phyloP scores from a whole-genome alignment of 2,329 filamentous ascomycete genomes.

The Atkinsonella hypoxylon region DNA sequence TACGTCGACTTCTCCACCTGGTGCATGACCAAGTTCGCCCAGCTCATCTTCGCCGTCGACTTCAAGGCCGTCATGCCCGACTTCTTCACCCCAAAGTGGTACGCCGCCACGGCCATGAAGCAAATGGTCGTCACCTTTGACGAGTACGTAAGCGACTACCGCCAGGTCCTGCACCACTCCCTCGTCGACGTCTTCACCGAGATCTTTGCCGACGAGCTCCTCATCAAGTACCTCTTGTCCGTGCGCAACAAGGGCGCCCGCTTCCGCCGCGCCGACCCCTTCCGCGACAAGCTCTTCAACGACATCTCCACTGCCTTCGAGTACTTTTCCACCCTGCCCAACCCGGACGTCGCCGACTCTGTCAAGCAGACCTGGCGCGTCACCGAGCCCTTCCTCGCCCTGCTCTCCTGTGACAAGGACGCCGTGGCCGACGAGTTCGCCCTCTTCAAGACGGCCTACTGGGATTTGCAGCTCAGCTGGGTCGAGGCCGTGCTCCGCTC shows the following conservation, averaged over 20 bases:
- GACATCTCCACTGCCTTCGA: slow-evolving; percentile 84
- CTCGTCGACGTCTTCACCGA: slow-evolving; percentile 87
- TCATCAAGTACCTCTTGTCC: slow-evolving; percentile 70
- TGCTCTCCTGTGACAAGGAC: slow-evolving; percentile 67
- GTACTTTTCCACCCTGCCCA: slow-evolving; percentile 66
- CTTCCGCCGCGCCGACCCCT: slow-evolving; percentile 77
- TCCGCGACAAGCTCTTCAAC: slow-evolving; percentile 85
- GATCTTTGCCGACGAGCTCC: slow-evolving; percentile 82
- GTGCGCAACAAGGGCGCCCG: slow-evolving; percentile 86
- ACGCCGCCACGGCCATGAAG: slow-evolving; percentile 73
- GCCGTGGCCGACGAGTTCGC: slow-evolving; percentile 68
- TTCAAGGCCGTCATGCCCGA: slow-evolving; percentile 73
- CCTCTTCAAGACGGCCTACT: slow-evolving; percentile 73
- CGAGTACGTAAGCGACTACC: slow-evolving; percentile 87
- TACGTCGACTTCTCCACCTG: slow-evolving; percentile 93
- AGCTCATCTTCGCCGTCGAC: slow-evolving; percentile 82
- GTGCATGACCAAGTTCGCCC: slow-evolving; percentile 78
- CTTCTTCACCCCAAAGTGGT: slow-evolving; percentile 90
- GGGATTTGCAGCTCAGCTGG: slow-evolving; percentile 92
- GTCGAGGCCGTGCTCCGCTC: slow-evolving; percentile 81
- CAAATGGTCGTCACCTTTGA: slow-evolving; percentile 92
- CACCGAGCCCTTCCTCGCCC: slow-evolving; percentile 68
- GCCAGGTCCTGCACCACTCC: slow-evolving; percentile 70
- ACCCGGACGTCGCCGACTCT: slow-evolving; percentile 52
- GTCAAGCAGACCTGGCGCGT: slow-evolving; percentile 92